Evolutionary conservation across 768 basidiomycete species (phyloP).

Genomic region (Glaciozyma martinii): DNA sequence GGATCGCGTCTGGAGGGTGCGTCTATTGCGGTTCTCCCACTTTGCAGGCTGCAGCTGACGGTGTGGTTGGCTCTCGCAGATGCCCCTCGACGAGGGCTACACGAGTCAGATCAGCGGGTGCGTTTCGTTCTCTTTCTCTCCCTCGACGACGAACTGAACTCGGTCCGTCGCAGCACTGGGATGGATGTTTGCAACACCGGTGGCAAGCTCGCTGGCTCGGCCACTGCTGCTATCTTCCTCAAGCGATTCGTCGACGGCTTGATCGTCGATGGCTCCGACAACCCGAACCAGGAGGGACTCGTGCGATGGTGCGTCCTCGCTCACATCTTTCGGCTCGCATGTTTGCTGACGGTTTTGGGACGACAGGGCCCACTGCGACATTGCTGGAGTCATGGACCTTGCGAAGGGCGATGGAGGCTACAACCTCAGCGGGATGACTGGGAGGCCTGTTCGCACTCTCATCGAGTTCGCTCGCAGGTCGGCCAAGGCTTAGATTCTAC

Average conservation of each 20-base stretch:
- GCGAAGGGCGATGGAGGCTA: slow-evolving; percentile 18
- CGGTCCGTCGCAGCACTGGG: background rate
- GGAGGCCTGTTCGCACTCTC: slow-evolving; percentile 10
- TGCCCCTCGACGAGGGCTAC: slow-evolving; percentile 78
- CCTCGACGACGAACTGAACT: background rate
- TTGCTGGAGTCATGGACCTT: slow-evolving; percentile 43
- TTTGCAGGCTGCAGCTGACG: too few species aligned
- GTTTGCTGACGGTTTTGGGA: background rate
- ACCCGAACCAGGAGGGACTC: slow-evolving; percentile 47
- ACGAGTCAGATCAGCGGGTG: slow-evolving; percentile 58
- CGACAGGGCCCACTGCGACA: slow-evolving; percentile 55
- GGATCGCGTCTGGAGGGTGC: slow-evolving; percentile 56
- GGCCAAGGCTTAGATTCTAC: slow-evolving; percentile 5
- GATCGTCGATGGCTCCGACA: slow-evolving; percentile 54
- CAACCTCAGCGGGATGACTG: slow-evolving; percentile 25
- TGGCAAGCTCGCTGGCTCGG: slow-evolving; percentile 36
- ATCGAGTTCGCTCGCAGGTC: slow-evolving; percentile 23
- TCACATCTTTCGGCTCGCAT: background rate
- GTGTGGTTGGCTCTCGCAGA: slow-evolving; percentile 27
- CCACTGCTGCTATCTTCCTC: slow-evolving; percentile 79
- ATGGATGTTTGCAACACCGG: slow-evolving; percentile 54
- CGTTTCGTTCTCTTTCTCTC: background rate
- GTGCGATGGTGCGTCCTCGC: slow-evolving; percentile 51
- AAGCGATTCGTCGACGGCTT: slow-evolving; percentile 43
- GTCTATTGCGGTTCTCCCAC: too few species aligned